Evolutionary conservation across 2,329 filamentous ascomycete species (phyloP), one percentile per base, ranked within the genome.

Genomic region (Byssothecium circinans): DNA sequence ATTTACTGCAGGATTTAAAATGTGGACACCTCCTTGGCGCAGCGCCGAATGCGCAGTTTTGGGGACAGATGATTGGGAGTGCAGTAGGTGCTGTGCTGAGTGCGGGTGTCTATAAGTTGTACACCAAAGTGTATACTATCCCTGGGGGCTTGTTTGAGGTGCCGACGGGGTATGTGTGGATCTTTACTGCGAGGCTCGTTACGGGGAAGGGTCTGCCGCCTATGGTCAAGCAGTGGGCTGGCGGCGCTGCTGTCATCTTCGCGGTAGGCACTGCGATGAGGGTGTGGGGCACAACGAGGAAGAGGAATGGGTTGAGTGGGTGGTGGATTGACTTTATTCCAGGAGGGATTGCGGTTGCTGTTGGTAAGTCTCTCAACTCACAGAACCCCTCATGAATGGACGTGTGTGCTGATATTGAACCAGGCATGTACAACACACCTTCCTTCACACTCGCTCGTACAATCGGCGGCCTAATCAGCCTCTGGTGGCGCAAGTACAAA

Each of bases 1-100:
- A 99, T 70, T 83, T 99, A 45, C 89, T 99, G 81, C 94, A 99
- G 68, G 94, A 99, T 67, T 81, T 99, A 23, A 99, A 99, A 71
- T 96, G 94, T 0, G 94, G 94, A 0, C 91, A 99, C 70, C 76
- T 99, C 0, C 81, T 99, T 1, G 91, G 92, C 10, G 94, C 94
- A 0, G 88, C 90, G 3, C 94, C 94, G 0, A 94, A 88, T 60
- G 94, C 94, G 0, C 94, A 99, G 64, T 99, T 99, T 68, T 96
- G 89, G 80, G 94, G 94, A 1, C 94, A 99, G 67, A 83, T 97
- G 17, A 91, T 99, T 43, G 94, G 94, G 4, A 89, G 87, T 29
- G 86, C 89, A 0, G 84, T 89, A 2, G 94, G 94, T 1, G 91
- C 94, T 1, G 79, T 97, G 10, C 81, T 95, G 5, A 92, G 88